Conservation (phyloP, 805 yeast species). For the Candida khao-thaluensis region DNA sequence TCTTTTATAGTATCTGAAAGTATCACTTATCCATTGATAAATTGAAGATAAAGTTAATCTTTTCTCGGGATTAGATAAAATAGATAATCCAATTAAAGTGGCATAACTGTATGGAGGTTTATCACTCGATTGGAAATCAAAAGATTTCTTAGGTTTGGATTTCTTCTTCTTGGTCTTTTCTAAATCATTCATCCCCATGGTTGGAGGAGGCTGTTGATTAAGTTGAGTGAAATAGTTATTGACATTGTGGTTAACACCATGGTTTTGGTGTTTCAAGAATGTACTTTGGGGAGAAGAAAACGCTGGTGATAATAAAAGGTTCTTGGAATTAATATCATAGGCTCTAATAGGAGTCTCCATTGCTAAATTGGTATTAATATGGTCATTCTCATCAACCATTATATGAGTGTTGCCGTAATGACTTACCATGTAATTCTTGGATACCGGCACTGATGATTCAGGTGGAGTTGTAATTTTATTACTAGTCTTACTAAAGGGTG, state of each 20-base stretch:
- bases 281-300: conserved; percentile 48
- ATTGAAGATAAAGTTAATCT: conserved; percentile 58
- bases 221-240: conserved; percentile 1
- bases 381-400: conserved; percentile 5
- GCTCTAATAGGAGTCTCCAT: conserved; percentile 15
- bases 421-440: conserved; percentile 7
- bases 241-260: not conserved
- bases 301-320: conserved; percentile 38
- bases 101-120: conserved; percentile 97
- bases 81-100: conserved; percentile 88
- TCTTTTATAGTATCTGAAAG: conserved; percentile 77
- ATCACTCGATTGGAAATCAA: conserved; percentile 50
- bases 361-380: conserved; percentile 5
- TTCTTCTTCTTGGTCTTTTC: conserved; percentile 18
- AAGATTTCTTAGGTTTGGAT: conserved; percentile 33
- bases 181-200: conserved; percentile 6
- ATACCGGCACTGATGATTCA: conserved; percentile 6
- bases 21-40: conserved; percentile 86
- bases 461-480: conserved; percentile 40
- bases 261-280: conserved; percentile 3
- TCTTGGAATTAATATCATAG: conserved; percentile 14
- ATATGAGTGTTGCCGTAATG: conserved; percentile 1
- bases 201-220: conserved; percentile 1
- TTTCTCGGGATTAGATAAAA: conserved; percentile 67
- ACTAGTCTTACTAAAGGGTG: conserved; percentile 13